Evolutionary conservation across 139 green algal species (phyloP), one percentile per base, ranked within the genome.

Genomic region (Asterochloris erici): DNA sequence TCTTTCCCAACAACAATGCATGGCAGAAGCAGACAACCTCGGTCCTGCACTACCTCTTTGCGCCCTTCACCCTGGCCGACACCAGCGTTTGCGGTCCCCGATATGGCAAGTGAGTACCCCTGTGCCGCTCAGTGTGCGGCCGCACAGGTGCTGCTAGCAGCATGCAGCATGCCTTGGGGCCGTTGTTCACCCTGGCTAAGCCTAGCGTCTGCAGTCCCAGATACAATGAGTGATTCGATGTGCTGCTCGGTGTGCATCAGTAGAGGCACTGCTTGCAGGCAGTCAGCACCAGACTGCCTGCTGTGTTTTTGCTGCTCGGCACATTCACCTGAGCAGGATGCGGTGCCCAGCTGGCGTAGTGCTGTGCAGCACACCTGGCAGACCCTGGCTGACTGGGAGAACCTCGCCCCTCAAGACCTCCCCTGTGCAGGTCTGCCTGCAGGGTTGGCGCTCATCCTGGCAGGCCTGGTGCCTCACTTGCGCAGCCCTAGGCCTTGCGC

Each of bases 31-130:
- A 77, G 27, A 28, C n/a, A n/a, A 15, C 47, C 69, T 74, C 26
- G 19, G 69, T 83, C 16, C 77, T 73, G 69, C 69, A 78, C 21
- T 83, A 77, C 77, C 75, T 86, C 61, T 79, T 86, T 82, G 82
- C 77, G 9, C 21, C 78, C 1, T 83, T 77, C 66, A 15, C 66
- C 15, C 38, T 68, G 64, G 82, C 77, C 61, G 79, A 68, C 16
- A 26, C 77, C 0, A 23, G 74, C 68, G 28, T 66, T 14, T 86
- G 82, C 60, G 77, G 78, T 29, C n/a, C 27, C 16, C 76, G 47
- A 19, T 80, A 61, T 60, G 76, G 60, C 12, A 54, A 80, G 12
- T 62, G 26, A 62, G 68, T n/a, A n/a, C 60, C 24, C 0, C n/a
- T 71, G 19, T 24, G 17, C 66, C 17, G 17, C 19, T 71, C 66